Evolutionary conservation across 257 asterid genomes (phyloP).

Genomic region (Fraxinus americana): DNA sequence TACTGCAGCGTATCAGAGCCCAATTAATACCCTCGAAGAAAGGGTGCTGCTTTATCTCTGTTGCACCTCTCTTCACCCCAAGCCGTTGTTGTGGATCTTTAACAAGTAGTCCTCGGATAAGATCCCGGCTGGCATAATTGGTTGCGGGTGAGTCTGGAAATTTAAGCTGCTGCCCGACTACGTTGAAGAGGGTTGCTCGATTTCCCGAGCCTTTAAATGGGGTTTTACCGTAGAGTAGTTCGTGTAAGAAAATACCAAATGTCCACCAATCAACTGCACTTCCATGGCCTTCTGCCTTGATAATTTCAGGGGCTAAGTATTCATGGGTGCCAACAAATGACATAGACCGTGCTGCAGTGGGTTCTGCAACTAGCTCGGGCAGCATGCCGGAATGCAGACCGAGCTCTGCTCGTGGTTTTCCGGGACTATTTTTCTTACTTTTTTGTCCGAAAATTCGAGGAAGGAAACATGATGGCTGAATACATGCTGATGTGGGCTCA

Average conservation of each 20-base stretch:
- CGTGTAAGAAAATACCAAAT: slow-evolving; percentile 40
- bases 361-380: slow-evolving; percentile 43
- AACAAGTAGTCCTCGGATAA: slow-evolving; percentile 38
- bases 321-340: slow-evolving; percentile 45
- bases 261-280: slow-evolving; percentile 52
- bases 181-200: slow-evolving; percentile 41
- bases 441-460: slow-evolving; percentile 34
- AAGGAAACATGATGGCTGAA: slow-evolving; percentile 41
- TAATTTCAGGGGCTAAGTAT: slow-evolving; percentile 44
- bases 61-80: slow-evolving; percentile 46
- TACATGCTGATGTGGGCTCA: slow-evolving; percentile 37
- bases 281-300: slow-evolving; percentile 48
- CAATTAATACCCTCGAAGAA: slow-evolving; percentile 46
- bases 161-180: slow-evolving; percentile 40
- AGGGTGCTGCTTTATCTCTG: slow-evolving; percentile 44
- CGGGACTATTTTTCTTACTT: slow-evolving; percentile 28
- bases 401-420: slow-evolving; percentile 22
- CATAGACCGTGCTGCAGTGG: slow-evolving; percentile 43
- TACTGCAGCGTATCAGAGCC: slow-evolving; percentile 49
- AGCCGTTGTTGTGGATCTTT: slow-evolving; percentile 43
- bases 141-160: slow-evolving; percentile 43
- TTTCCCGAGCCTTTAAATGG: slow-evolving; percentile 44
- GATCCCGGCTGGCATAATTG: slow-evolving; percentile 35
- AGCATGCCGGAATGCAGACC: slow-evolving; percentile 26
- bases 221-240: slow-evolving; percentile 39